Conservation (phyloP, 2,329 filamentous ascomycete genomes). For the Chrysosporium keratinophilum region DNA sequence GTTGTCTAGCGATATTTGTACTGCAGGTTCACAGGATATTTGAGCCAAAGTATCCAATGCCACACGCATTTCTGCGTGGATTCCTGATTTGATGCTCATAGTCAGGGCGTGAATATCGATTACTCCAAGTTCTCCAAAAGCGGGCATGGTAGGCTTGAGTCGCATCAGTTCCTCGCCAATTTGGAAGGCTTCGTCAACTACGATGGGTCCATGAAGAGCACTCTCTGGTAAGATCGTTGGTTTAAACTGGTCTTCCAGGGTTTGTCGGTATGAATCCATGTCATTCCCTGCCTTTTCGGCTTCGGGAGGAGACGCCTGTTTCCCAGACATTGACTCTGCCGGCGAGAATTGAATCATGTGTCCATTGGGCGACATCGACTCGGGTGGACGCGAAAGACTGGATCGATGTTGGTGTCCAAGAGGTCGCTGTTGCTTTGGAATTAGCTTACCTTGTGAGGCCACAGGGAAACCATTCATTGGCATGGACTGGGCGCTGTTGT, state of each 20-base stretch:
- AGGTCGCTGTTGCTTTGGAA: conserved; percentile 22
- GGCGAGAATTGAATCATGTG: conserved; percentile 12
- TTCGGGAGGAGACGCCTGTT: conserved; percentile 15
- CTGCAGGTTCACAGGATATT: conserved; percentile 54
- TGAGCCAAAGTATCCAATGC: conserved; percentile 74
- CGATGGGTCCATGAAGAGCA: conserved; percentile 60
- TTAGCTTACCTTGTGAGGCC: conserved; percentile 27
- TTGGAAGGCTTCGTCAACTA: conserved; percentile 53
- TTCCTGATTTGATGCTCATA: conserved; percentile 78
- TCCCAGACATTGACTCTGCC: conserved; percentile 15
- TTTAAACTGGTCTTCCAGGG: conserved; percentile 35
- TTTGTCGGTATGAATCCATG: conserved; percentile 10
- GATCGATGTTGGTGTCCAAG: conserved; percentile 20
- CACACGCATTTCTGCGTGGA: conserved; percentile 78
- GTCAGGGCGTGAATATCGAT: conserved; percentile 86
- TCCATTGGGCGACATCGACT: conserved; percentile 20
- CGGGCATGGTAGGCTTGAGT: conserved; percentile 64
- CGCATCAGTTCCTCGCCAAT: conserved; percentile 57
- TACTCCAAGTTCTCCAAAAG: conserved; percentile 65
- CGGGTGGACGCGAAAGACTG: conserved; percentile 22
- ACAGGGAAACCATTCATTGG: conserved; percentile 34
- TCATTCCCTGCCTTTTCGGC: conserved; percentile 18
- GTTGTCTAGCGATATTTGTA: conserved; percentile 57
- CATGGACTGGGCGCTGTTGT: conserved; percentile 25
- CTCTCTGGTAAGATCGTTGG: conserved; percentile 40